Percentiles rank a stretch among this genome's conserved stretches.
These are phyloP conservation scores for Yamadazyma taylorii DNA, from an alignment of 1,139 yeast species.

Conservation along the genomic window DNA sequence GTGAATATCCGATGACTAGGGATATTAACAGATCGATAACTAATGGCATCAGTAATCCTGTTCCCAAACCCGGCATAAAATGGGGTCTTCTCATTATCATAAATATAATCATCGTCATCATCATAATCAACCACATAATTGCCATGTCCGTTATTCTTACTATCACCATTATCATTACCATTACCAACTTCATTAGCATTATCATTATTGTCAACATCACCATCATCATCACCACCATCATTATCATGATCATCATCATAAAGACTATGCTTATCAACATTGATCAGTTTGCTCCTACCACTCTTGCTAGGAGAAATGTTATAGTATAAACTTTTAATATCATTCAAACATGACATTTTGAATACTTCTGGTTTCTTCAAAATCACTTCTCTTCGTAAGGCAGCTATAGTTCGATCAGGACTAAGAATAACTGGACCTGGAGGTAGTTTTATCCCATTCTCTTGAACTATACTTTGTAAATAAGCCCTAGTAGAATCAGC, in stretches of 20 bases:
- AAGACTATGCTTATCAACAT: neutral
- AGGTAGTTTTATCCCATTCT: constrained; percentile 69
- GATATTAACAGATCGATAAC: constrained; percentile 90
- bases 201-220: no score
- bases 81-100: constrained; percentile 56
- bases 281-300: neutral
- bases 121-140: no score
- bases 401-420: constrained; percentile 97
- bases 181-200: no score
- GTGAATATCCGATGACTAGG: constrained; percentile 96
- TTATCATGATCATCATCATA: constrained; percentile 9
- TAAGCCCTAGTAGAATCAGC: constrained; percentile 92
- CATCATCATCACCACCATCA: constrained; percentile 25
- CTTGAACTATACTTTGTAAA: constrained; percentile 73
- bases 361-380: constrained; percentile 95
- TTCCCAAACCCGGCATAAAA: constrained; percentile 98
- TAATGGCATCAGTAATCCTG: constrained; percentile 93
- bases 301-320: constrained; percentile 8
- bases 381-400: constrained; percentile 86
- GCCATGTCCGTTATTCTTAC: no score
- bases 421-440: constrained; percentile 92
- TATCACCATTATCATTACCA: no score
- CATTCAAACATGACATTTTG: constrained; percentile 95
- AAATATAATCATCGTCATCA: constrained; percentile 9
- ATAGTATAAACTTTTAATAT: constrained; percentile 69